A percentile compares a stretch with the other conserved stretches of the same genome.
Conservation (phyloP, 495 filamentous ascomycete species). For the Penicillium daleae region DNA sequence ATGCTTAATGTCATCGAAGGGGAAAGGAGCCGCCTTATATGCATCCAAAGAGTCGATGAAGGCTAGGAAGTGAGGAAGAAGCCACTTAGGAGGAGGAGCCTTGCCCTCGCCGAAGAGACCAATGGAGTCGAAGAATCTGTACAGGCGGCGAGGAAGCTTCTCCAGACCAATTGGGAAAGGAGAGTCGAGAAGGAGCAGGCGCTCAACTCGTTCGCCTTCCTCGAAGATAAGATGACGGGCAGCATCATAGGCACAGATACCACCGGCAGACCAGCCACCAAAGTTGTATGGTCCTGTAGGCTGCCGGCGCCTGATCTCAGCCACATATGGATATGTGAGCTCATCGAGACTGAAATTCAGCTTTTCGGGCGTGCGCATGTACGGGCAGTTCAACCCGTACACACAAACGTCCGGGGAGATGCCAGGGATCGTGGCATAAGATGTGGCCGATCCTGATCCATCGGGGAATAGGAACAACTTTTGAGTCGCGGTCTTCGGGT, state of each 20-base stretch:
- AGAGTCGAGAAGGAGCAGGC: conserved; percentile 80
- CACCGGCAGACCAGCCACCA: conserved; percentile 83
- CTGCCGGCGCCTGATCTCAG: conserved; percentile 71
- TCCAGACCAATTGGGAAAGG: conserved; percentile 79
- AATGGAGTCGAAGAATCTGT: conserved; percentile 77
- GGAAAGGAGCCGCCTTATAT: conserved; percentile 61
- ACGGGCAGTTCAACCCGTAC: conserved; percentile 68
- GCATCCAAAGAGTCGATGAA: conserved; percentile 75
- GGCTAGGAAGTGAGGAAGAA: conserved; percentile 81
- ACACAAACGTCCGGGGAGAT: conserved; percentile 58
- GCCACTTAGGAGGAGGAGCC: conserved; percentile 71
- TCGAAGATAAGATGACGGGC: conserved; percentile 70
- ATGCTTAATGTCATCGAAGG: conserved; percentile 46
- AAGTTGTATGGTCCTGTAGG: conserved; percentile 72
- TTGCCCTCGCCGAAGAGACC: conserved; percentile 76
- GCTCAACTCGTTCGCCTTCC: conserved; percentile 68
- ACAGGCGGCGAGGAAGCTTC: conserved; percentile 74
- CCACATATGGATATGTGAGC: conserved; percentile 61
- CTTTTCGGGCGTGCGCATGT: conserved; percentile 63
- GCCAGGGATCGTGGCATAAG: conserved; percentile 62
- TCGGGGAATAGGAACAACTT: conserved; percentile 56
- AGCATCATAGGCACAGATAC: conserved; percentile 86
- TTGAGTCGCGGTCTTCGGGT: conserved; percentile 45
- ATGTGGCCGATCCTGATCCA: conserved; percentile 57
- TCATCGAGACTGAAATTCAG: conserved; percentile 59